A percentile compares a stretch with the other conserved stretches of the same genome.
phyloP scores from a whole-genome alignment of 345 rosid genomes.

The Ceriops decandra region DNA sequence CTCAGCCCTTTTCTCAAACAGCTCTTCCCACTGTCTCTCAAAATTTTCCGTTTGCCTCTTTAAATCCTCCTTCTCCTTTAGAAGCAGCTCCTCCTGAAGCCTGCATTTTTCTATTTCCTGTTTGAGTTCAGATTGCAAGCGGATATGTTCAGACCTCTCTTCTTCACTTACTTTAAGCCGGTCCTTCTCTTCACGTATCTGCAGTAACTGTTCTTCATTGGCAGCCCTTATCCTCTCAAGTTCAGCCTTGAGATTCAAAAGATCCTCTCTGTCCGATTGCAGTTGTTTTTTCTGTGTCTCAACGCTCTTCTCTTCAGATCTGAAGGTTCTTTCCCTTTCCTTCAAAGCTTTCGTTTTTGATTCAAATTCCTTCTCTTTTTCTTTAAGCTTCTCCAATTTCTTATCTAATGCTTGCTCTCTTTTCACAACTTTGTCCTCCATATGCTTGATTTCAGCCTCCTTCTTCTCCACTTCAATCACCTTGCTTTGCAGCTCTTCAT shows the following conservation, averaged over 20 bases:
- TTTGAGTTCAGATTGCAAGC: conserved; percentile 73
- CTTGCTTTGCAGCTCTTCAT: conserved; percentile 66
- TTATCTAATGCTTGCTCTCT: conserved; percentile 72
- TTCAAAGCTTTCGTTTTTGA: conserved; percentile 50
- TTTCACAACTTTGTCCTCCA: conserved; percentile 75
- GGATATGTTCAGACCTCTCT: conserved; percentile 68
- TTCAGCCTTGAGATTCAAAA: conserved; percentile 52
- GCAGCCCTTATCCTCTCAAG: conserved; percentile 61
- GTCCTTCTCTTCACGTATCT: conserved; percentile 59
- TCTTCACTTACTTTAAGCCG: conserved; percentile 63
- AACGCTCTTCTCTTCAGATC: conserved; percentile 58
- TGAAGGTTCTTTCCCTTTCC: conserved; percentile 68
- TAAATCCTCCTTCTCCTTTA: conserved; percentile 83
- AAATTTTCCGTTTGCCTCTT: conserved; percentile 77
- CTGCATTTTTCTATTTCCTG: conserved; percentile 72
- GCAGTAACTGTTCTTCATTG: conserved; percentile 58
- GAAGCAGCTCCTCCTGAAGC: conserved; percentile 63
- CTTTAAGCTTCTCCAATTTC: conserved; percentile 67
- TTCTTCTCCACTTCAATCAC: conserved; percentile 67
- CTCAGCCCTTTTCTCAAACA: conserved; percentile 68
- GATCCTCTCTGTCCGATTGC: conserved; percentile 48
- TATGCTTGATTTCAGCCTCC: conserved; percentile 77
- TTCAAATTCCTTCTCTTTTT: conserved; percentile 69
- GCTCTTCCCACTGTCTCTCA: conserved; percentile 94
- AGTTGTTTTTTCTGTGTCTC: conserved; percentile 52